These are phyloP conservation scores for Solioccasus polychromus DNA, from an alignment of 768 basidiomycete genomes.

Conservation along the genomic window DNA sequence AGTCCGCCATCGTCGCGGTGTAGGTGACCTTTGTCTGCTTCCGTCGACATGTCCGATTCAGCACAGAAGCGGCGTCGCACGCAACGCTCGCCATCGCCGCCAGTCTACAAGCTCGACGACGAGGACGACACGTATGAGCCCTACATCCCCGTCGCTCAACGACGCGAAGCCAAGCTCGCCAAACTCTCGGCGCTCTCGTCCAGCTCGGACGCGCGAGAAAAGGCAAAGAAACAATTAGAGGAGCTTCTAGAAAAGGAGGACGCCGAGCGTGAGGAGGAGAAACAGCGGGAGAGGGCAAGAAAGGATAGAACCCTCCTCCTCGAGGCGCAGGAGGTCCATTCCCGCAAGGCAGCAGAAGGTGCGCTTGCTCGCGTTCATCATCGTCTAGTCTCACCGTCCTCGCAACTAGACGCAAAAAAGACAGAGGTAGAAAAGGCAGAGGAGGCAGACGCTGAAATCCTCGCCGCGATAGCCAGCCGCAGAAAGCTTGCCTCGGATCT, in stretches of 20 bases:
- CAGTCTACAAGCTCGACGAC: slow-evolving; percentile 60
- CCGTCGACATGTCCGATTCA: slow-evolving; percentile 25
- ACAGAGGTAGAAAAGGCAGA: slow-evolving; percentile 80
- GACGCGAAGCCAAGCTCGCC: slow-evolving; percentile 76
- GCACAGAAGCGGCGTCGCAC: slow-evolving; percentile 50
- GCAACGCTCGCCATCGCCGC: slow-evolving; percentile 56
- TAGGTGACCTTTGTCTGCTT: not conserved
- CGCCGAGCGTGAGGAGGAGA: slow-evolving; percentile 77
- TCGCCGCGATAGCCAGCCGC: slow-evolving; percentile 88
- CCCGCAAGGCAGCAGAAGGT: slow-evolving; percentile 80
- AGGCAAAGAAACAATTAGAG: slow-evolving; percentile 47
- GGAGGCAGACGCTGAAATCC: slow-evolving; percentile 87
- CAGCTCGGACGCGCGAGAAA: slow-evolving; percentile 48
- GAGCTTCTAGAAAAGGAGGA: slow-evolving; percentile 64
- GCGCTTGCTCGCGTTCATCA: slow-evolving; percentile 11
- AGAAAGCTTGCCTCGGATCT: slow-evolving; percentile 89
- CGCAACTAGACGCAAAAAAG: slow-evolving; percentile 72
- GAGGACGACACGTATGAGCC: slow-evolving; percentile 69
- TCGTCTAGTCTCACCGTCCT: slow-evolving; percentile 14
- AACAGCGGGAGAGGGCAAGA: slow-evolving; percentile 66
- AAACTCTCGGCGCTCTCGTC: slow-evolving; percentile 65
- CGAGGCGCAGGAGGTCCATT: slow-evolving; percentile 95
- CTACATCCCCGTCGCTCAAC: slow-evolving; percentile 84
- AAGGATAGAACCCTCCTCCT: slow-evolving; percentile 85
- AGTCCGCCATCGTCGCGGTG: slow-evolving; percentile 18